Evolutionary conservation across 225 moss, liverwort and hornwort species (phyloP), one percentile per base, ranked within the genome.

Genomic region (Marchantia polymorpha): DNA sequence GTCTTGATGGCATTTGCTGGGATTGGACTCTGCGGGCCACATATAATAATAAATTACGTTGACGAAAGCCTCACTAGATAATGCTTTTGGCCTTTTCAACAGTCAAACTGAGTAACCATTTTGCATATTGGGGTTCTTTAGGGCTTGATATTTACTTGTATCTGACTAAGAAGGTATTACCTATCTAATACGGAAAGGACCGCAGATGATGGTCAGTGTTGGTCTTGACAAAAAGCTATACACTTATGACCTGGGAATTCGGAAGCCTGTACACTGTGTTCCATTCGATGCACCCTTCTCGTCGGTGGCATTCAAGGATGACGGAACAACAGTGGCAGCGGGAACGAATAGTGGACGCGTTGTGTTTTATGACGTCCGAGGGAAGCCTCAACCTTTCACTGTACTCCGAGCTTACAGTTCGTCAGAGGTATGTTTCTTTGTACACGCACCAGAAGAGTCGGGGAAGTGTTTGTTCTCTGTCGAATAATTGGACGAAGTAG

Each of bases 221-320:
- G 99, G 99, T 67, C 85, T 99, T 80, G 99, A 99, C 88, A 99
- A 99, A 85, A 99, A 99, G 83, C 80, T 99, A 75, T 99, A 99
- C 83, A 93, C 90, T 22, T 99, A 93, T 77, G 99, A 99, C 79
- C 88, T 94, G 75, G 93, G 92, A 79, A 81, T 88, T 29, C 95
- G 93, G 82, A 99, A 99, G 80, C 95, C 93, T 78, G 92, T 95
- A 64, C 95, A 95, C 83, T 93, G 91, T 84, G 89, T 95, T 26
- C 92, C 99, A 77, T 95, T 91, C 80, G 95, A 99, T 80, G 93
- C 95, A 73, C 99, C 99, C 39, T 99, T 99, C 83, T 93, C 99
- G 69, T 94, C 99, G 58, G 85, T 99, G 82, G 99, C 93, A 58
- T 92, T 95, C 84, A 89, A 94, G 79, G 99, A 99, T 65, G 99